These are phyloP conservation scores for Alternaria sp. DNA, from an alignment of 2,329 filamentous ascomycete species.

Conservation along the genomic window DNA sequence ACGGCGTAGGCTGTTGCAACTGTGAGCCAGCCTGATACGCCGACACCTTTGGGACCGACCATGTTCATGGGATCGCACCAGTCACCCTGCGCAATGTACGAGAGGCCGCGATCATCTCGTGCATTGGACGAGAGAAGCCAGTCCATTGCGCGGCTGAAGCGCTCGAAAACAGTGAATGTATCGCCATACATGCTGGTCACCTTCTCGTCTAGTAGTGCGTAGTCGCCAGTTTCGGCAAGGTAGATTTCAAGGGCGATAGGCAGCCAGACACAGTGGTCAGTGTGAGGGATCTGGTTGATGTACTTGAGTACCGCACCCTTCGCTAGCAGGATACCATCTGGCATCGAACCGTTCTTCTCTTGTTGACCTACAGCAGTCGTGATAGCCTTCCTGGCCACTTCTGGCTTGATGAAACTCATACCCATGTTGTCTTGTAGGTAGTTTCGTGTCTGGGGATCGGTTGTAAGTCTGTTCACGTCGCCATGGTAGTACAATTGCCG, in stretches of 20 bases:
- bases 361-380: slow-evolving; percentile 63
- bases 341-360: slow-evolving; percentile 65
- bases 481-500: slow-evolving; percentile 68
- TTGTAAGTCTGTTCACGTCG: slow-evolving; percentile 66
- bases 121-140: slow-evolving; percentile 59
- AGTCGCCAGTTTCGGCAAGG: slow-evolving; percentile 65
- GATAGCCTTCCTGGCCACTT: slow-evolving; percentile 60
- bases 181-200: slow-evolving; percentile 57
- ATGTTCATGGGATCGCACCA: slow-evolving; percentile 71
- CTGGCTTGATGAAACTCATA: slow-evolving; percentile 65
- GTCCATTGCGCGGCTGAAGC: slow-evolving; percentile 66
- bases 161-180: slow-evolving; percentile 62
- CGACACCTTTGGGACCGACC: slow-evolving; percentile 67
- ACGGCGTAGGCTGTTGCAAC: slow-evolving; percentile 64
- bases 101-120: slow-evolving; percentile 63
- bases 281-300: slow-evolving; percentile 69
- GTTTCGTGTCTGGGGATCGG: slow-evolving; percentile 67
- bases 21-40: slow-evolving; percentile 68
- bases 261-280: slow-evolving; percentile 68
- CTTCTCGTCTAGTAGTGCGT: slow-evolving; percentile 57
- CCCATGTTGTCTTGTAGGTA: slow-evolving; percentile 70
- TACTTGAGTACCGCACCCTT: slow-evolving; percentile 67
- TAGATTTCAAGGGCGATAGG: slow-evolving; percentile 65
- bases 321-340: slow-evolving; percentile 64
- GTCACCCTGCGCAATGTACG: slow-evolving; percentile 67